Conservation (phyloP, 495 filamentous ascomycete genomes). For the Hypoxylon cercidicola region DNA sequence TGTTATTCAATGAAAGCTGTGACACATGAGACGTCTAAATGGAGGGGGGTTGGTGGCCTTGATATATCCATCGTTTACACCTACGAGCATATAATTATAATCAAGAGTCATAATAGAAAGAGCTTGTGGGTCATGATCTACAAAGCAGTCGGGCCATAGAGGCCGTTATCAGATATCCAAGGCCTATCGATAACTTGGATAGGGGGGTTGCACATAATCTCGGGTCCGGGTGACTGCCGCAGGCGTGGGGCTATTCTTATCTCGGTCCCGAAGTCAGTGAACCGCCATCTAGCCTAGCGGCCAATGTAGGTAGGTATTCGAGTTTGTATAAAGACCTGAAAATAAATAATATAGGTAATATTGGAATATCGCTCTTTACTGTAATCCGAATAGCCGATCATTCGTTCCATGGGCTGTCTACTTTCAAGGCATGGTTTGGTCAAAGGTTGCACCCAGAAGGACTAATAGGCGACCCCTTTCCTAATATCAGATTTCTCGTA, state of each 20-base stretch:
- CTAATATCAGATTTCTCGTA: no score
- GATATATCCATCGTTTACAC: neutral
- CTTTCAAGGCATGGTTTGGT: no score
- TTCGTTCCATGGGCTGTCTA: no score
- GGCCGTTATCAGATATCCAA: conserved; percentile 2
- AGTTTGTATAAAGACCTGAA: no score
- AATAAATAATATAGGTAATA: no score
- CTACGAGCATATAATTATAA: neutral
- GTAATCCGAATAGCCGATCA: no score
- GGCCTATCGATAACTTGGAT: neutral
- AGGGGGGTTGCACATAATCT: neutral
- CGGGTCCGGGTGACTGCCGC: neutral
- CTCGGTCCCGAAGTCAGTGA: neutral
- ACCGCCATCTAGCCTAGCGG: neutral
- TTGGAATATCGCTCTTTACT: no score
- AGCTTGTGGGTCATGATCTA: neutral
- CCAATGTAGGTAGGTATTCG: neutral
- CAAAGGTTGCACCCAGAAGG: no score
- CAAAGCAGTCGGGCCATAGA: neutral
- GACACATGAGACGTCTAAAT: neutral
- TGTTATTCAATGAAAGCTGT: no score
- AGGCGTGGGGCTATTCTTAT: neutral
- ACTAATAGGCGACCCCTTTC: no score
- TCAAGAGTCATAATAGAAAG: neutral
- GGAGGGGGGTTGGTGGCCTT: neutral